Evolutionary conservation across 2,329 filamentous ascomycete genomes (phyloP), one percentile per base, ranked within the genome.

Genomic region (Fusarium tjaetaba): DNA sequence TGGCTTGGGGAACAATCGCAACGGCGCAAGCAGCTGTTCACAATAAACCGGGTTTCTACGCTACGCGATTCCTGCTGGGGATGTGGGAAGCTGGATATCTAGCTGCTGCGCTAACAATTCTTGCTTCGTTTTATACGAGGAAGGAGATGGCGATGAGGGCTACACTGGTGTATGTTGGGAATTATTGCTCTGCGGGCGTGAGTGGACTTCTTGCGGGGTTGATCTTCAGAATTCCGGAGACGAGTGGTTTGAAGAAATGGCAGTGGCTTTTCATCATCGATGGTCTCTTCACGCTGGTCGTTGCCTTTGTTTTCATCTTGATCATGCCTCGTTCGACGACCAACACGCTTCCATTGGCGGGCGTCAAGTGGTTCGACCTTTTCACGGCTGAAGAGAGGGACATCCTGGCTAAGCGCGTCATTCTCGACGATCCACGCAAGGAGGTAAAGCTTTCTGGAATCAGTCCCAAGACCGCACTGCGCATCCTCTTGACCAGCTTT

Each of bases 221-320:
- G 8, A 66, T 67, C 14, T 67, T 67, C 1, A 46, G 30, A 36
- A 67, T 66, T 2, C 32, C 62, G 2, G 62, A 67, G 26, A 43
- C 43, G 2, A 51, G 20, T 7, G 65, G 61, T 0, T 30, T 67
- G 20, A 52, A 32, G 3, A 41, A 41, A 20, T 67, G 65, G 62
- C 65, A 67, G 8, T 67, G 64, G 64, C 61, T 67, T 2, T 67
- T 67, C 4, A 53, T 67, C n/a, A 59, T 67, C 1, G 64, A 67
- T 1, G 64, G 64, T 3, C 20, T 67, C 10, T 67, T 66, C 9
- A 67, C 61, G 0, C 3, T 67, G 3, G 11, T 16, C 1, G 64
- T 67, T 2, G 64, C 61, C 0, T 6, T 67, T 0, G n/a, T 51
- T 2, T 67, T 67, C 0, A 51, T 67, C n/a, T 51, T 67, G 7